Percentiles rank a stretch among this genome's conserved stretches.
These are phyloP conservation scores for Candida ipomoeae DNA, from an alignment of 805 yeast species.

Conservation along the genomic window DNA sequence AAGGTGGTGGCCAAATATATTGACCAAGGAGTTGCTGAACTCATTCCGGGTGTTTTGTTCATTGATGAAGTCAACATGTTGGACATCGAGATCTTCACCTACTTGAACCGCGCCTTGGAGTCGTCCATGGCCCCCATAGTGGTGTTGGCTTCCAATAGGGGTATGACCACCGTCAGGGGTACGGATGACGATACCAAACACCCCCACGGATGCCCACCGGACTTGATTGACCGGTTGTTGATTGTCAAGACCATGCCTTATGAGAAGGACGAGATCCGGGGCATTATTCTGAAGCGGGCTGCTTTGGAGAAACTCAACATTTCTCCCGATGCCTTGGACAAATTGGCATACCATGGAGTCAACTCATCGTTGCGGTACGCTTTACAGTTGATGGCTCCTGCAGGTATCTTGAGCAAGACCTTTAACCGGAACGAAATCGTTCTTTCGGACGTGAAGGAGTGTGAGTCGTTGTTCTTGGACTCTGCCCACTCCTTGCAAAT, in stretches of 20 bases:
- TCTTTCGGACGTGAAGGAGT: conserved; percentile 75
- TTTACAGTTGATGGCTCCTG: conserved; percentile 84
- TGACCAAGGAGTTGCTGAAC: conserved; percentile 96
- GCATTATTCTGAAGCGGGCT: conserved; percentile 80
- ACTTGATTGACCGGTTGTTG: conserved; percentile 83
- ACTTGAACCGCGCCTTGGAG: conserved; percentile 89
- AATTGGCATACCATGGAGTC: conserved; percentile 69
- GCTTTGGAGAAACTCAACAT: conserved; percentile 69
- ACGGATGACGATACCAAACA: conserved; percentile 75
- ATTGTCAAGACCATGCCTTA: conserved; percentile 93
- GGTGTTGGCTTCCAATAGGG: conserved; percentile 93
- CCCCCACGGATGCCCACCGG: conserved; percentile 97
- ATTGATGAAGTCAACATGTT: conserved; percentile 98
- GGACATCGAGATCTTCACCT: conserved; percentile 95
- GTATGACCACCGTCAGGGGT: conserved; percentile 87
- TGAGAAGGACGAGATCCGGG: conserved; percentile 71
- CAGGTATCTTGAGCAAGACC: conserved; percentile 76
- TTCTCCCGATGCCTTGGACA: conserved; percentile 63
- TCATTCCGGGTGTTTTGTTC: conserved; percentile 95
- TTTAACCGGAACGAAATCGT: conserved; percentile 66
- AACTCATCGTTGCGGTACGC: conserved; percentile 86
- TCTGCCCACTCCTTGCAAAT: conserved; percentile 75
- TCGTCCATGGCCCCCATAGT: conserved; percentile 91
- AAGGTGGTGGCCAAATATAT: conserved; percentile 94
- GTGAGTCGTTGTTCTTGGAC: conserved; percentile 78